Base-by-base conservation (phyloP, 2,329 filamentous ascomycete species). In the Aureobasidium pullulans region DNA sequence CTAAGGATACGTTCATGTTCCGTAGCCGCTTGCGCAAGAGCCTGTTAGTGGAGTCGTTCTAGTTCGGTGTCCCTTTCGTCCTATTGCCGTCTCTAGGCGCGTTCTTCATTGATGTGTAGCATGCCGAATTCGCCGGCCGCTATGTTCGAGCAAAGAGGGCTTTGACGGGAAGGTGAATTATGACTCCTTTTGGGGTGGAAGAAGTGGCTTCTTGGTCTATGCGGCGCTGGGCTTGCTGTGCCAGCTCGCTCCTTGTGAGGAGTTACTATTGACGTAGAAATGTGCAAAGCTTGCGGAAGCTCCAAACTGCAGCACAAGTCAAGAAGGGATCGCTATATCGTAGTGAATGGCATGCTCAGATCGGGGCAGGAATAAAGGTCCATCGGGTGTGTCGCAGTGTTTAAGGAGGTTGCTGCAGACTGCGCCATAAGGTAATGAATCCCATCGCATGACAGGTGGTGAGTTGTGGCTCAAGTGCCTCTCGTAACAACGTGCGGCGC, bases 1-100 rank as follows among this genome's bases (percentile, higher is more conserved):
- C 77, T 73, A 46, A 78, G 79, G 10, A 93, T 81, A 31, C 82
- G 79, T 39, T 88, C 82, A 69, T 91, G 88, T 67, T 87, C 82
- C 11, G 78, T 77, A 50, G 83, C 83, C 4, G 86, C 86, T 48
- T 81, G 81, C 47, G 81, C 82, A 15, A 93, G 79, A 13, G 87
- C 86, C 65, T 84, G 81, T 60, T 81, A 79, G 68, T 90, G 86
- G 59, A 77, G 78, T 52, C 81, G 76, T 67, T 86, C 84, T 36
- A 81, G 82, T 63, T 88, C 84, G 37, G 82, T 79, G 34, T 82
- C 79, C 54, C 84, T 81, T 42, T 77, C 76, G 61, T 90, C 85
- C 31, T 89, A 80, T 29, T 77, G 80, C 23, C 84, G 79, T 43
- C 84, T 77, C 61, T 82, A 82, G 8, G 73, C 68, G 2, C 70